Evolutionary conservation across 805 yeast species (phyloP).

Genomic region (Pichia ethanolica): DNA sequence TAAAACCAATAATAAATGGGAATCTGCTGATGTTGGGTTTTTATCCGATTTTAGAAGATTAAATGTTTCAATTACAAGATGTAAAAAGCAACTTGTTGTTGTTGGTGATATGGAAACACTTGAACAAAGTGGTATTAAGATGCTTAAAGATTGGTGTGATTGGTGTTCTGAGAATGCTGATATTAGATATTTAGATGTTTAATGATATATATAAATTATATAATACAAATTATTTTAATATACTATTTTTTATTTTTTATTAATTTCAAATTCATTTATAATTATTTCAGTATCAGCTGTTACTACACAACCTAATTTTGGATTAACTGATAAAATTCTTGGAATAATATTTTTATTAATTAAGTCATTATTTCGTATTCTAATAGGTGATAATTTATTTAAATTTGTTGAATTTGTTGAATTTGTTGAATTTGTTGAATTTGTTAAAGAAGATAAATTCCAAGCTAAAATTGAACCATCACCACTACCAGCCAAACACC

Average conservation of each 20-base stretch:
- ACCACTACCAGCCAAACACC: conserved; percentile 52
- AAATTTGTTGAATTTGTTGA: not conserved
- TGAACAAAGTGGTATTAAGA: conserved; percentile 34
- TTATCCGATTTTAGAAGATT: conserved; percentile 69
- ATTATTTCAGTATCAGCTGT: conserved; percentile 52
- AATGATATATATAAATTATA: conserved; percentile 13
- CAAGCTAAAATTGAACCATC: conserved; percentile 47
- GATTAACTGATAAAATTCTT: conserved; percentile 50
- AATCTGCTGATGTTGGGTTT: conserved; percentile 63
- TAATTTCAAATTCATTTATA: conserved; percentile 29
- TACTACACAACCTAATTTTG: conserved; percentile 51
- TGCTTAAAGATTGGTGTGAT: conserved; percentile 56
- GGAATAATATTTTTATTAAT: conserved; percentile 29
- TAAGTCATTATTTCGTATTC: not conserved
- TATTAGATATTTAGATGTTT: conserved; percentile 56
- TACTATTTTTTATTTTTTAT: not conserved
- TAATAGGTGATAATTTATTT: conserved; percentile 6
- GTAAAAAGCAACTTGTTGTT: conserved; percentile 76
- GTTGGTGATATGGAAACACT: conserved; percentile 81
- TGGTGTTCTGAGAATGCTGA: conserved; percentile 66
- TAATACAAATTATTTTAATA: conserved; percentile 16
- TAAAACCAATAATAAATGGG: conserved; percentile 23
- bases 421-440: not conserved
- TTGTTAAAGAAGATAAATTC: conserved; percentile 29
- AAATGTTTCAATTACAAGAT: conserved; percentile 91